These are phyloP conservation scores for Phialocephala sp. DNA, from an alignment of 2,329 filamentous ascomycete species.

Conservation along the genomic window DNA sequence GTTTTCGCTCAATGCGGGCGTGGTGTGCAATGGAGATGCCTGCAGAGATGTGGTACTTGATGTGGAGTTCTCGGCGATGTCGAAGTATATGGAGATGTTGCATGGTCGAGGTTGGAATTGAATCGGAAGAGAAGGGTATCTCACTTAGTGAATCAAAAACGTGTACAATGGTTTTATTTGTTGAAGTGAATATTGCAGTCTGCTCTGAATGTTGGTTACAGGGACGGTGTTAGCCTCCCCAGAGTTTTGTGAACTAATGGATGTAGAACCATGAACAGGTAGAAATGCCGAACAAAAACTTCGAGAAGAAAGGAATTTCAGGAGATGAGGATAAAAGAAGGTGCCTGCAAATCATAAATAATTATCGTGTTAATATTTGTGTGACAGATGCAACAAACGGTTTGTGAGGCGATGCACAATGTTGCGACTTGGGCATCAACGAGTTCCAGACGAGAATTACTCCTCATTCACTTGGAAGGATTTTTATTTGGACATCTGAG, in stretches of 20 bases:
- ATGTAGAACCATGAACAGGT: background rate
- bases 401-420: slow-evolving; percentile 1
- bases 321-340: background rate
- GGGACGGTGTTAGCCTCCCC: no score
- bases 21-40: no score
- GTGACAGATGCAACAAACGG: slow-evolving; percentile 9
- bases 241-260: background rate
- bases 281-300: background rate
- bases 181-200: background rate
- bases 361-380: background rate
- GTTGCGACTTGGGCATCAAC: background rate
- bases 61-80: background rate
- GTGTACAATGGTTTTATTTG: background rate
- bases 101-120: background rate
- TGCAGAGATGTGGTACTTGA: background rate
- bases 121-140: background rate
- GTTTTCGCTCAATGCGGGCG: background rate
- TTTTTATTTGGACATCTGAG: background rate
- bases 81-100: background rate
- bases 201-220: background rate
- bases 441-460: background rate
- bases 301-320: background rate
- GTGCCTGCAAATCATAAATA: background rate
- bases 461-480: background rate
- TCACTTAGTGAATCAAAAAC: background rate